Evolutionary conservation across 371 early-diverging fungal genomes (phyloP).

Genomic region (Saksenaea oblongispora): DNA sequence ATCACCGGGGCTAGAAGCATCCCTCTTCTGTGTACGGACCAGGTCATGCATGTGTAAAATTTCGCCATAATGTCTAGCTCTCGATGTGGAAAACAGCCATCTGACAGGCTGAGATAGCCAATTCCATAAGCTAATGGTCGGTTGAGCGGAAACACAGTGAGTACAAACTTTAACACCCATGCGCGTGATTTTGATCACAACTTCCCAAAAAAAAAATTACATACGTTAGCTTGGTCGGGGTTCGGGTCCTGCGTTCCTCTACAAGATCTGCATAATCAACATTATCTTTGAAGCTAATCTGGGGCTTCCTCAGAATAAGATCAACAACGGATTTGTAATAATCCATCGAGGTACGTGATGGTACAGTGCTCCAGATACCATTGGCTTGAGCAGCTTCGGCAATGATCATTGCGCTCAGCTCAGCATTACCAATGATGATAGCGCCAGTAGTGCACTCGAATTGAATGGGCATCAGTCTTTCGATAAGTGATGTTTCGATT

Average conservation of each 20-base stretch:
- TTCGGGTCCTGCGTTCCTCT: background rate
- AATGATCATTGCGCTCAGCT: slow-evolving; percentile 67
- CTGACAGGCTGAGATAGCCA: slow-evolving; percentile 1
- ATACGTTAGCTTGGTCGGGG: background rate
- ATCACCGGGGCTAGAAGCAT: slow-evolving; percentile 19
- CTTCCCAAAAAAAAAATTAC: background rate
- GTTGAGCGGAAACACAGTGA: background rate
- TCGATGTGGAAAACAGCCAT: slow-evolving; percentile 20
- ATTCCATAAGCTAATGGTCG: slow-evolving; percentile 5
- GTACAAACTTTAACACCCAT: background rate
- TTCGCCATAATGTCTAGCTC: slow-evolving; percentile 32
- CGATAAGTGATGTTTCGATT: slow-evolving; percentile 48
- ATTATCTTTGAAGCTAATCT: slow-evolving; percentile 64
- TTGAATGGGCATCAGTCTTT: slow-evolving; percentile 70
- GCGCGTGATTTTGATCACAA: background rate
- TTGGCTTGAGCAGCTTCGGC: slow-evolving; percentile 60
- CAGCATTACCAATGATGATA: slow-evolving; percentile 75
- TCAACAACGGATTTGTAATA: slow-evolving; percentile 61
- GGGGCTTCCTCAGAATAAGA: slow-evolving; percentile 53
- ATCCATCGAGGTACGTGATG: slow-evolving; percentile 62
- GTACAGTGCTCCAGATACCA: slow-evolving; percentile 63
- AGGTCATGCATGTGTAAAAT: slow-evolving; percentile 55
- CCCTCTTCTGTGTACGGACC: slow-evolving; percentile 38
- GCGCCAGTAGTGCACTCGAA: slow-evolving; percentile 73
- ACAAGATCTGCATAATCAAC: slow-evolving; percentile 61